Evolutionary conservation across 805 yeast genomes (phyloP), one percentile per base, ranked within the genome.

Genomic region (Wickerhamiella lipophila): DNA sequence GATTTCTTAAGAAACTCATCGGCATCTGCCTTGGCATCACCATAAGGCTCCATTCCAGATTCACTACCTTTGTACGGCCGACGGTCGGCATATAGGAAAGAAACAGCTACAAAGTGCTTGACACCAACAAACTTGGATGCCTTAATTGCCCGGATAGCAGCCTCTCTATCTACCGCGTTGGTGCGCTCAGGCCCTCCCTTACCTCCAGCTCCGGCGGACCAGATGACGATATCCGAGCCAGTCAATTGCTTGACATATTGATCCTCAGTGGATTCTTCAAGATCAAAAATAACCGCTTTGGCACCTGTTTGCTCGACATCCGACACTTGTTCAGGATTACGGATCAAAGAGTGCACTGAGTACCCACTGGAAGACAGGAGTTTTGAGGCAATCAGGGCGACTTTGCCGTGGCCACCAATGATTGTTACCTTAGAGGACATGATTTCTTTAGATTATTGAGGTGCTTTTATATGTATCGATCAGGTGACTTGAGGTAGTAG

Each of bases 121-220:
- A 74, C 68, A 0, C 64, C 62, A 15, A 69, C 73, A 40, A 56
- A 51, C 39, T 70, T 70, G 7, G 77, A 66, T 0, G 79, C 82
- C 56, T 78, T 81, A 50, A 73, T 67, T 1, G 72, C 68, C 57
- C 75, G 75, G 27, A 75, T 74, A 7, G 79, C 77, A 3, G 79
- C 79, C 57, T 78, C 83, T 51, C 77, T 64, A 56, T 79, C 84
- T n/a, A 78, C 74, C 19, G 70, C 64, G 46, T 77, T 65, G 1
- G 73, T 68, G 35, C 64, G 55, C 21, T 64, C 70, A 6, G 71
- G 55, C 13, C 74, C 73, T 41, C 71, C 72, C 12, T 45, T 45
- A 2, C 82, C 83, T 16, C 76, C 79, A 2, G 81, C 76, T 7
- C 83, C 83, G 0, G 81, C 83, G 35, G 74, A 64, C 65, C 77